These are phyloP conservation scores for Trifolium fragiferum DNA, from an alignment of 306 rosid species.

Conservation along the genomic window DNA sequence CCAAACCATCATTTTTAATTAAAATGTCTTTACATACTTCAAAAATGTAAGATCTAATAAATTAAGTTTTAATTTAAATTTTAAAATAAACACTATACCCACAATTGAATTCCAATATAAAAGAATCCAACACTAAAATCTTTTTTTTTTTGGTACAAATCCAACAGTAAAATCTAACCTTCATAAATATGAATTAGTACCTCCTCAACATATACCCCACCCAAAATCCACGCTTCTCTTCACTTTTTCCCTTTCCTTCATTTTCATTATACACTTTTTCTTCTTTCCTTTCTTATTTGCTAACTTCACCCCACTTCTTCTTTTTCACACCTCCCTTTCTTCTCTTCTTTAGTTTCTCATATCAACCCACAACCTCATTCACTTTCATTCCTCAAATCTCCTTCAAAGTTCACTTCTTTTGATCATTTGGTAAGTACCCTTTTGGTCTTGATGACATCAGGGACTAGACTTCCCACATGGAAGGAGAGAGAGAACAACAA, in stretches of 20 bases:
- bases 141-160: too few species aligned
- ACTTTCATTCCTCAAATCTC: not conserved
- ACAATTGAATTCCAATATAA: not conserved
- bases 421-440: not conserved
- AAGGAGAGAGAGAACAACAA: slow-evolving; percentile 99
- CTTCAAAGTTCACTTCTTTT: slow-evolving; percentile 31
- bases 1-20: too few species aligned
- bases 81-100: too few species aligned
- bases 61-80: too few species aligned
- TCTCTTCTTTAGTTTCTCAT: not conserved
- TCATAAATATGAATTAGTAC: not conserved
- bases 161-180: not conserved
- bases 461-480: slow-evolving; percentile 86
- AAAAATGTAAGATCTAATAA: too few species aligned
- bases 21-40: too few species aligned
- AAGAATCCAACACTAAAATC: not conserved
- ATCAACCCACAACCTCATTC: not conserved
- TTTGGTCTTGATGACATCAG: slow-evolving; percentile 63
- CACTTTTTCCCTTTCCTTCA: slow-evolving; percentile 4
- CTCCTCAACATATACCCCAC: slow-evolving; percentile 8
- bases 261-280: not conserved
- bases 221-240: slow-evolving; percentile 31
- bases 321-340: not conserved
- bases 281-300: slow-evolving; percentile 35
- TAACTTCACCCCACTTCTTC: not conserved